These are phyloP conservation scores for Globisporangium nunn DNA, from an alignment of 352 stramenopile genomes.

Conservation along the genomic window DNA sequence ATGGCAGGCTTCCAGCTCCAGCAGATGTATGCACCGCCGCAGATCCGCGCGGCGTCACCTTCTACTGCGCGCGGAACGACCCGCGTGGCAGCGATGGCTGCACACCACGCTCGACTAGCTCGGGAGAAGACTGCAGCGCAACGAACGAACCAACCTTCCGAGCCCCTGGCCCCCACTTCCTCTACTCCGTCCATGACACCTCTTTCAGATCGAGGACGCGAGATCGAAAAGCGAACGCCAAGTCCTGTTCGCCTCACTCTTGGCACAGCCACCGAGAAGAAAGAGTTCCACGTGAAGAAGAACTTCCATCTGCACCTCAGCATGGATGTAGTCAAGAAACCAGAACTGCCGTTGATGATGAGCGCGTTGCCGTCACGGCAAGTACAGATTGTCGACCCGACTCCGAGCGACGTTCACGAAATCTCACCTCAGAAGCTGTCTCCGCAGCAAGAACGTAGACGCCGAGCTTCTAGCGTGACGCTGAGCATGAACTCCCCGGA, in stretches of 20 bases:
- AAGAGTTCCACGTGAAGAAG: constrained; percentile 28
- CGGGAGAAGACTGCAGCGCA: constrained; percentile 19
- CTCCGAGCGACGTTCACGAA: not conserved
- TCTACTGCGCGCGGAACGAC: constrained; percentile 20
- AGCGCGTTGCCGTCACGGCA: not conserved
- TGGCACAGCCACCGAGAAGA: not conserved
- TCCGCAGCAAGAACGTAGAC: constrained; percentile 4
- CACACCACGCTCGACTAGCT: constrained; percentile 33
- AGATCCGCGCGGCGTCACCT: constrained; percentile 4
- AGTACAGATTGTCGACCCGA: constrained; percentile 8
- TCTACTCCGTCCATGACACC: not conserved
- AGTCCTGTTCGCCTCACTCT: constrained; percentile 10
- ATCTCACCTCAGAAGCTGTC: not conserved
- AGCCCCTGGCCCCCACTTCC: not conserved
- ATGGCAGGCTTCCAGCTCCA: constrained; percentile 9
- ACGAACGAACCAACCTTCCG: not conserved
- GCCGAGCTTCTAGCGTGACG: constrained; percentile 49
- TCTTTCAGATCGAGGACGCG: not conserved
- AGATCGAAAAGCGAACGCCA: constrained; percentile 4
- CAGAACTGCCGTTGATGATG: constrained; percentile 34
- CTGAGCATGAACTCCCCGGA: constrained; percentile 54
- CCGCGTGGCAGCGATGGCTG: constrained; percentile 40
- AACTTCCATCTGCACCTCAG: constrained; percentile 52
- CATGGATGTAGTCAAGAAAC: constrained; percentile 27
- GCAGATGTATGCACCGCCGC: not conserved